Evolutionary conservation across 2,329 filamentous ascomycete species (phyloP), one percentile per base, ranked within the genome.

Genomic region (Alternaria ventricosa): DNA sequence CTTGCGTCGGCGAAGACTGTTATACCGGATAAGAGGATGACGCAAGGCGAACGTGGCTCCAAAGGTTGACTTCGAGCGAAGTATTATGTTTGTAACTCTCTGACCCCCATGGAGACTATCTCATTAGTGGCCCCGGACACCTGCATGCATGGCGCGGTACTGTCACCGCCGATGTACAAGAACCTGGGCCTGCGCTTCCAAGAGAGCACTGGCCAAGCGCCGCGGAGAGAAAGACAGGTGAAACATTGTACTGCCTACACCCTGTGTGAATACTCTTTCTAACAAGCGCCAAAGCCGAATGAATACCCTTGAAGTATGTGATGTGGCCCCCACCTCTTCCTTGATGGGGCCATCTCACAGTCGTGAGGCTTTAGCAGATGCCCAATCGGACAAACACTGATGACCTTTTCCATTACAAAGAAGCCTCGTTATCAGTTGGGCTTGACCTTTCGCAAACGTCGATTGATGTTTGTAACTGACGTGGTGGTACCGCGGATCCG

Each of bases 401-500:
- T 55, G 43, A 41, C 28, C 12, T 36, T 44, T 33, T 27, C 23
- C 25, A 20, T 15, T n/a, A 44, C 55, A 22, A 30, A 47, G n/a
- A 50, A 27, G 22, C 33, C 22, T 25, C n/a, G 44, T 43, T 54
- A 27, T 25, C 27, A 10, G 50, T 28, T 45, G 50, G 28, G 22
- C 25, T 27, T 20, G 23, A 6, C 10, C 44, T 53, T 43, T 18
- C 44, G 44, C 41, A 47, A 41, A 54, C 12, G 41, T 46, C 33
- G 47, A 41, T 50, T 59, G 45, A 55, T 68, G 67, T 61, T 65
- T 65, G 67, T 55, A 58, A 57, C 27, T 47, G 63, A 51, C 57
- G 60, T 51, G 18, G 68, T 69, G 43, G 28, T 27, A 70, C 70
- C 69, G 67, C 63, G 67, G 67, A 69, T 20, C 45, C 65, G 68